Evolutionary conservation across 441 rosid genomes (phyloP), one percentile per base, ranked within the genome.

Genomic region (Eutrema salsugineum): DNA sequence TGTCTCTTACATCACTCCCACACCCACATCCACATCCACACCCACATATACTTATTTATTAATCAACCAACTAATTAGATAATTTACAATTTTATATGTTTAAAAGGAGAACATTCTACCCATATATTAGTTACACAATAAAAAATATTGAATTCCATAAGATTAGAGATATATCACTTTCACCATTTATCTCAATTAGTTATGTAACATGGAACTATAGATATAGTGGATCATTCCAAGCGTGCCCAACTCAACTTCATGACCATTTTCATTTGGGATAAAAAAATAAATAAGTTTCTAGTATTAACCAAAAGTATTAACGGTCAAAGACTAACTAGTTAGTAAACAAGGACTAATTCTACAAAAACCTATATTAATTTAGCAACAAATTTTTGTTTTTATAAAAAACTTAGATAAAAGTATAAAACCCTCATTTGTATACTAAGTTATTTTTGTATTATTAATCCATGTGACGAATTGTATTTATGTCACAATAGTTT

Each of bases 1-100:
- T 73, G 53, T 66, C 78, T 63, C 70, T 63, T 63, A 43, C 70
- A 48, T 77, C 76, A 76, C 79, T 64, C 57, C 39, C n/a, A 19
- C 70, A 43, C 60, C 47, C 38, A 55, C 75, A 69, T 57, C 22
- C 38, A 55, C 75, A 69, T 57, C 22, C n/a, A 17, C 69, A 42
- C 60, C 47, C 38, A 55, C 75, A 69, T 57, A 47, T 32, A 16
- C 55, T 63, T 56, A 19, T 69, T 76, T 63, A 56, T 56, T 76
- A 63, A 76, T 57, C 54, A 39, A 56, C 15, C 61, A 28, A n/a
- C n/a, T 30, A 47, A 39, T 69, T 39, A 28, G 6, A 28, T 60
- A 38, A 22, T 39, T 39, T 50, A 32, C 28, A 48, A 11, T 30
- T 38, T 66, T 9, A 49, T 36, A 50, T 54, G 3, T 14, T 9